Percentiles rank a stretch among this genome's conserved stretches.
phyloP scores from a whole-genome alignment of 257 asterid genomes.

The Penstemon eatonii region DNA sequence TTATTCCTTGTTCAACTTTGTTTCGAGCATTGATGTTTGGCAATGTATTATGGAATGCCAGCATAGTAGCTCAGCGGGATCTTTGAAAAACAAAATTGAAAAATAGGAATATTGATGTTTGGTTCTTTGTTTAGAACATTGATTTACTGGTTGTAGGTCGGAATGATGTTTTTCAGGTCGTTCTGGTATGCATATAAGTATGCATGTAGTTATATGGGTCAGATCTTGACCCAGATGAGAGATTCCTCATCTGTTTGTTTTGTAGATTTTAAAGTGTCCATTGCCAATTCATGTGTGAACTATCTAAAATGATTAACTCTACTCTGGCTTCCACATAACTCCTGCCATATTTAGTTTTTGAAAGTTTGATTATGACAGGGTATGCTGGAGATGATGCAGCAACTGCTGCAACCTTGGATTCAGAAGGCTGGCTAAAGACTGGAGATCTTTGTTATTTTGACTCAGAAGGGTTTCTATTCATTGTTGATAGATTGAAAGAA shows the following conservation, averaged over 20 bases:
- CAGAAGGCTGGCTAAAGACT: conserved; percentile 95
- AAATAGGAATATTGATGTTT: too few species aligned
- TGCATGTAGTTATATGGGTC: too few species aligned
- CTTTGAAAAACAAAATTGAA: too few species aligned
- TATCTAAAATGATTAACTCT: too few species aligned
- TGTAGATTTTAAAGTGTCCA: too few species aligned
- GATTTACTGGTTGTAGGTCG: too few species aligned
- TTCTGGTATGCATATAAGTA: too few species aligned
- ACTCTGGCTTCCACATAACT: background rate
- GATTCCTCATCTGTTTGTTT: too few species aligned
- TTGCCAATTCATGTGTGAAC: too few species aligned
- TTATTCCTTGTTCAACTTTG: background rate
- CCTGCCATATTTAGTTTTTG: background rate
- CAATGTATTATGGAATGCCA: background rate
- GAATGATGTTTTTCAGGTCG: too few species aligned
- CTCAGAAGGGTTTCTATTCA: conserved; percentile 69
- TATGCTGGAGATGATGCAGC: conserved; percentile 85
- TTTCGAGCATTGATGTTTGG: background rate
- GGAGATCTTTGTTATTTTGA: conserved; percentile 95
- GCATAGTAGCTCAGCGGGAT: background rate
- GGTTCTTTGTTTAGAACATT: too few species aligned
- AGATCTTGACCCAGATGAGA: too few species aligned
- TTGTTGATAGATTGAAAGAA: conserved; percentile 90
- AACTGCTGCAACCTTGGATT: conserved; percentile 72
- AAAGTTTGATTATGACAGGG: conserved; percentile 43